Evolutionary conservation across 176 grass and related monocot genomes (phyloP), one percentile per base, ranked within the genome.

Genomic region (Poa annua): DNA sequence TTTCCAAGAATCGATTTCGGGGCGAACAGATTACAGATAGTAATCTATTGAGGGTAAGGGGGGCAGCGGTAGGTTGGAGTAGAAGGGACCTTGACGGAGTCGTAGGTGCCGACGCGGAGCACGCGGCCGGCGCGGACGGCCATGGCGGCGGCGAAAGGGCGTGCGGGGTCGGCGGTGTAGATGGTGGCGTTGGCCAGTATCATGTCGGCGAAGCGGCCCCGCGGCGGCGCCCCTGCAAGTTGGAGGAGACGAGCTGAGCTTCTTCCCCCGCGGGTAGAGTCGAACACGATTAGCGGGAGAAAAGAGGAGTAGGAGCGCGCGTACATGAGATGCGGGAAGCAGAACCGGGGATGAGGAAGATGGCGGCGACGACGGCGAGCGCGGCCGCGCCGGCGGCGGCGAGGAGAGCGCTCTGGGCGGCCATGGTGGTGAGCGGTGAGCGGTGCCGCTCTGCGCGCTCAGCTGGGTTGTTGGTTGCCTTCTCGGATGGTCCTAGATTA

Each of bases 181-280:
- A 99, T 99, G 26, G 96, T 99, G 60, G 91, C 96, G 72, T 99
- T 99, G 76, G 83, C 71, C 76, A 99, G 73, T 22, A 96, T 86
- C 87, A 96, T 65, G 68, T 99, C 96, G 20, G 96, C 91, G 25
- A 85, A 87, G 75, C 69, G 50, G 53, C 74, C 66, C 44, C 44
- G 44, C 16, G 42, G 42, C 64, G 51, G 69, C 62, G 49, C 64
- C 90, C 83, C 91, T 86, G 88, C 64, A 36, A 26, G 7, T 69
- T 52, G 12, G 69, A 80, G 50, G 57, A 82, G 47, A 85, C 36
- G 87, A 82, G 73, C 71, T 42, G 41, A 42, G 42, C 42, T 11
- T 45, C 39, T 69, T 7, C 4, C 22, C 17, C 7, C 0, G 66
- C 17, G 11, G 34, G 50, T 1, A 7, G 19, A 2, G 29, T 2